phyloP scores from a whole-genome alignment of 2,329 filamentous ascomycete genomes.

The Macrophomina phaseolina region DNA sequence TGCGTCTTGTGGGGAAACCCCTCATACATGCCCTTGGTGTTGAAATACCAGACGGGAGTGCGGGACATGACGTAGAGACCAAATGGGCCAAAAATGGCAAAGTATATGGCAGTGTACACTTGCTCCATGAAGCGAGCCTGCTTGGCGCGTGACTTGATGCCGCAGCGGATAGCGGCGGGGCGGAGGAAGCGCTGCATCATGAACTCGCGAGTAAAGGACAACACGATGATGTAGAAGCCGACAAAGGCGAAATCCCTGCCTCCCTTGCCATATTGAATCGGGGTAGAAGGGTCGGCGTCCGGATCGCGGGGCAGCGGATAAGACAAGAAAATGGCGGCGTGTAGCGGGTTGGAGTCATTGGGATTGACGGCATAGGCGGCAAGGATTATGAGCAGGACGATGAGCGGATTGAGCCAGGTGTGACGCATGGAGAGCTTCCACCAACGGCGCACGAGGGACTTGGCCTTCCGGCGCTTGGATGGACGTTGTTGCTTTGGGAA shows the following conservation, averaged over 20 bases:
- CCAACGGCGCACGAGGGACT: constrained; percentile 51
- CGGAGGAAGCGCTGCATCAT: constrained; percentile 89
- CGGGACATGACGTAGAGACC: constrained; percentile 90
- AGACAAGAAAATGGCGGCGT: constrained; percentile 86
- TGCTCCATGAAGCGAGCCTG: constrained; percentile 96
- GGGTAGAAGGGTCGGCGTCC: constrained; percentile 51
- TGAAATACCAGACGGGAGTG: constrained; percentile 96
- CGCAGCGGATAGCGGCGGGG: constrained; percentile 72
- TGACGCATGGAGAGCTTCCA: constrained; percentile 56
- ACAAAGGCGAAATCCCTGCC: constrained; percentile 85
- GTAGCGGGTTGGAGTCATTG: constrained; percentile 75
- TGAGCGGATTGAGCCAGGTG: constrained; percentile 71
- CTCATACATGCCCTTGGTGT: constrained; percentile 89
- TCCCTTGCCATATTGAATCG: constrained; percentile 84
- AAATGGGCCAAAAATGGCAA: constrained; percentile 78
- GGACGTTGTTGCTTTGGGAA: constrained; percentile 38
- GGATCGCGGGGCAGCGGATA: constrained; percentile 70
- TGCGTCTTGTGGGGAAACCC: constrained; percentile 83
- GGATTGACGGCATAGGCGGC: constrained; percentile 77
- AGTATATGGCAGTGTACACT: constrained; percentile 92
- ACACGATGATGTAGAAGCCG: constrained; percentile 83
- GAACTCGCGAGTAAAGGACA: constrained; percentile 94
- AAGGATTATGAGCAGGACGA: constrained; percentile 68
- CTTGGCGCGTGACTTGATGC: constrained; percentile 75
- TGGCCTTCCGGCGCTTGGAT: constrained; percentile 54